phyloP scores from a whole-genome alignment of 805 yeast species.

The Limtongia smithiae region DNA sequence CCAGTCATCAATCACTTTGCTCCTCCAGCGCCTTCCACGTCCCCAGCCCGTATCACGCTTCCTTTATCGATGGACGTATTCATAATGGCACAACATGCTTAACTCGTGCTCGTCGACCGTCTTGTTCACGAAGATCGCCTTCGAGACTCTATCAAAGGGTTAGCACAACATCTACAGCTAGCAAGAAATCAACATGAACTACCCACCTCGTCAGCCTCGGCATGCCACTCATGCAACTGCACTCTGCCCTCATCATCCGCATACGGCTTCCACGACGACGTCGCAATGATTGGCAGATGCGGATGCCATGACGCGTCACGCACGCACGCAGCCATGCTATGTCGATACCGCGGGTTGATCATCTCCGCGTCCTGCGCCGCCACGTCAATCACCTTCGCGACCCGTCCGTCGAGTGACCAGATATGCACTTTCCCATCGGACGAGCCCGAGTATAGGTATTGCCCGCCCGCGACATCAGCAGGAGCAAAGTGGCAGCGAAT shows the following conservation, averaged over 20 bases:
- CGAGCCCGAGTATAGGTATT: constrained; percentile 36
- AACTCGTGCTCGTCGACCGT: no score
- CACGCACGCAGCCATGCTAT: constrained; percentile 23
- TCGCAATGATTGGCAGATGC: constrained; percentile 29
- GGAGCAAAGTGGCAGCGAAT: constrained; percentile 37
- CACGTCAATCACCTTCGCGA: constrained; percentile 24
- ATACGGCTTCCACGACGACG: constrained; percentile 25
- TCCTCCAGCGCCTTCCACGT: no score
- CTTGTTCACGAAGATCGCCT: no score
- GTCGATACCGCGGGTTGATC: no score
- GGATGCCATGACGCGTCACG: constrained; percentile 36
- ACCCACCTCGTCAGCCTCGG: constrained; percentile 10
- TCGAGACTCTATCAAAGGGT: no score
- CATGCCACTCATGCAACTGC: constrained; percentile 25
- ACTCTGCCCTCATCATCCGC: constrained; percentile 23
- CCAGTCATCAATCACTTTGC: no score
- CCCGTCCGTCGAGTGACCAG: constrained; percentile 35
- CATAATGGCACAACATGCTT: no score
- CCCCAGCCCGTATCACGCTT: no score
- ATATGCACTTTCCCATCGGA: constrained; percentile 33
- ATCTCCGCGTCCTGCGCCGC: constrained; percentile 1
- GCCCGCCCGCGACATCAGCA: constrained; percentile 30
- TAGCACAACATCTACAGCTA: no score
- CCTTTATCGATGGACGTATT: no score
- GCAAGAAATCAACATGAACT: no score